phyloP scores from a whole-genome alignment of 495 filamentous ascomycete species.

The Neurospora sublineolata region DNA sequence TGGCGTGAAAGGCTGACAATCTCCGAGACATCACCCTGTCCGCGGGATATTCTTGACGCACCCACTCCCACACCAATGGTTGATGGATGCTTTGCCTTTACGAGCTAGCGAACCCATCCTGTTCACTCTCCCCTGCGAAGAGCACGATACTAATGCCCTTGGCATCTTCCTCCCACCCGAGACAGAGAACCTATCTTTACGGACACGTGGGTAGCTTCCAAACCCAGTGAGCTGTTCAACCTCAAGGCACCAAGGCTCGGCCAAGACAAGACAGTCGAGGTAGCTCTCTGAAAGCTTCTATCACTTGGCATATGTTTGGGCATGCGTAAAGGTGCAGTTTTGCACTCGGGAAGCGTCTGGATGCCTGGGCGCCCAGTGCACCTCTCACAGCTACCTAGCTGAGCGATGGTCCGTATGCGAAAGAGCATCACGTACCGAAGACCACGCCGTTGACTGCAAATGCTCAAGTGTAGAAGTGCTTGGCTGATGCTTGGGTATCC shows the following conservation, averaged over 20 bases:
- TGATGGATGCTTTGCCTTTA: background rate
- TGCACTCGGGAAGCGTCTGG: background rate
- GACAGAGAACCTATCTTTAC: background rate
- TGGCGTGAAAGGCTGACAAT: background rate
- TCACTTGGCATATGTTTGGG: background rate
- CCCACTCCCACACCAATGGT: background rate
- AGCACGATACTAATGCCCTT: background rate
- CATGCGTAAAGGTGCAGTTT: background rate
- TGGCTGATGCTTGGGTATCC: background rate
- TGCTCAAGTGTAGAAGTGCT: background rate
- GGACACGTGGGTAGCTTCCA: background rate
- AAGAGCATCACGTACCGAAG: background rate
- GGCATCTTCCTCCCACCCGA: background rate
- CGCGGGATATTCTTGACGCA: background rate
- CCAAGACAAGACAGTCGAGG: background rate
- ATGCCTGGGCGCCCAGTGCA: background rate
- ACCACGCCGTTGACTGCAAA: background rate
- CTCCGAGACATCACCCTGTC: background rate
- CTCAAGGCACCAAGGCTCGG: background rate
- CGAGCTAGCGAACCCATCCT: background rate
- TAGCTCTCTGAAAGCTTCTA: background rate
- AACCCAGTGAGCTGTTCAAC: background rate
- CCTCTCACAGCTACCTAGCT: background rate
- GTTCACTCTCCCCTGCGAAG: background rate
- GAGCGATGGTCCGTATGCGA: background rate